Percentiles rank a stretch among this genome's conserved stretches.
Evolutionary conservation across 495 filamentous ascomycete species (phyloP).

Genomic region (Penicillium cataractarum): DNA sequence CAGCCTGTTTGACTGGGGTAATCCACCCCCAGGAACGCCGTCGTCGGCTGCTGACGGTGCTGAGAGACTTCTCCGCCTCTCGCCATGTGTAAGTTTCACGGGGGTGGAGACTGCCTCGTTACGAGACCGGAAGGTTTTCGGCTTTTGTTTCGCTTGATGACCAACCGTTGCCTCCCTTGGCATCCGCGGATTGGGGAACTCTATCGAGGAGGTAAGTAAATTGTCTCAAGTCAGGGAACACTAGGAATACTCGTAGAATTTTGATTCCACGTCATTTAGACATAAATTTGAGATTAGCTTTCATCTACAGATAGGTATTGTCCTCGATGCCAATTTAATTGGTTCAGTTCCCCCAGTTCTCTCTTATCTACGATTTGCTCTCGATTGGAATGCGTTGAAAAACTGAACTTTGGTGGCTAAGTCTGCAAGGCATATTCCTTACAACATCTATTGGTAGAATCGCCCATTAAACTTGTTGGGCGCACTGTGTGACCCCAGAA

Average conservation of each 20-base stretch:
- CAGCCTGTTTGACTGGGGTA: slow-evolving; percentile 8
- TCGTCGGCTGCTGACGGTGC: not conserved
- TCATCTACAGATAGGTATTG: too few relatives aligned
- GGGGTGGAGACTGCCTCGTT: not conserved
- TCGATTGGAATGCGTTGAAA: too few relatives aligned
- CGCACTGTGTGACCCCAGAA: not conserved
- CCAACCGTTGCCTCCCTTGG: not conserved
- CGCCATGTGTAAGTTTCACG: not conserved
- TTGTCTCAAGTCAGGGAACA: too few relatives aligned
- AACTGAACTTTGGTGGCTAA: too few relatives aligned
- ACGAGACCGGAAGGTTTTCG: slow-evolving; percentile 1
- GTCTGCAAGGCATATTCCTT: too few relatives aligned
- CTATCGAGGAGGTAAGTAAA: not conserved
- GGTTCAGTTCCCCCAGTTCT: not conserved
- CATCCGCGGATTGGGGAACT: not conserved
- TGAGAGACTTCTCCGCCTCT: not conserved
- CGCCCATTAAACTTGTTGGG: too few relatives aligned
- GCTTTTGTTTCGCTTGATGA: not conserved
- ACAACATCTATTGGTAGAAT: too few relatives aligned
- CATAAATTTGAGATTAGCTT: too few relatives aligned
- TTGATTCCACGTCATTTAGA: too few relatives aligned
- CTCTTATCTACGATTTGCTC: too few relatives aligned
- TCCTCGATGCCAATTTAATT: not conserved
- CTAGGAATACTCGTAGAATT: too few relatives aligned
- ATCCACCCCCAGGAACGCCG: not conserved